These are phyloP conservation scores for Quercus tomentella DNA, from an alignment of 331 rosid genomes.

Conservation along the genomic window DNA sequence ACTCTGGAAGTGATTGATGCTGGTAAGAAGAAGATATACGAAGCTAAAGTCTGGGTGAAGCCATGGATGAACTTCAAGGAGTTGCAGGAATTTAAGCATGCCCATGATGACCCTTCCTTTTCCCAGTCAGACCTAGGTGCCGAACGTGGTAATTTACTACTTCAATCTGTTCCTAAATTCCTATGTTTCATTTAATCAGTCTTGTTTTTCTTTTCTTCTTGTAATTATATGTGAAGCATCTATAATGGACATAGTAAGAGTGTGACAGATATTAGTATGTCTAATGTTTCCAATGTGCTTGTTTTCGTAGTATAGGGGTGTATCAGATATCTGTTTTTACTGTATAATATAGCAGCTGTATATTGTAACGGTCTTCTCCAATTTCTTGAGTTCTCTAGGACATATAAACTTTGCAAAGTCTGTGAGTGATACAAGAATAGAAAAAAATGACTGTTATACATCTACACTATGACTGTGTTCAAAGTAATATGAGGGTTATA, in stretches of 20 bases:
- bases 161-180: neutral
- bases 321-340: neutral
- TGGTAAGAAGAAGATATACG: constrained; percentile 45
- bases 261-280: neutral
- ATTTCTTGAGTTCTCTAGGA: neutral
- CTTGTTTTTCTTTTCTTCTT: neutral
- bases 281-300: neutral
- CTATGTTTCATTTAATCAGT: neutral
- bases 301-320: neutral
- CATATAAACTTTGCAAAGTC: neutral
- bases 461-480: neutral
- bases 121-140: constrained; percentile 27
- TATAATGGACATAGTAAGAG: neutral
- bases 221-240: neutral
- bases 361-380: neutral
- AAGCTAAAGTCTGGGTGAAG: constrained; percentile 72
- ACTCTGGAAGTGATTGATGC: constrained; percentile 60
- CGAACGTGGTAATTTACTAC: constrained; percentile 29
- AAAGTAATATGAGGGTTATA: too few relatives aligned
- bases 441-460: neutral
- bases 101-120: constrained; percentile 20
- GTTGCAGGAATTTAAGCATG: constrained; percentile 53
- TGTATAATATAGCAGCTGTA: neutral
- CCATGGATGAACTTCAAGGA: constrained; percentile 73
- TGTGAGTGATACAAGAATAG: neutral